Base-by-base conservation (phyloP, 2,329 filamentous ascomycete genomes). In the Neofusicoccum ribis region DNA sequence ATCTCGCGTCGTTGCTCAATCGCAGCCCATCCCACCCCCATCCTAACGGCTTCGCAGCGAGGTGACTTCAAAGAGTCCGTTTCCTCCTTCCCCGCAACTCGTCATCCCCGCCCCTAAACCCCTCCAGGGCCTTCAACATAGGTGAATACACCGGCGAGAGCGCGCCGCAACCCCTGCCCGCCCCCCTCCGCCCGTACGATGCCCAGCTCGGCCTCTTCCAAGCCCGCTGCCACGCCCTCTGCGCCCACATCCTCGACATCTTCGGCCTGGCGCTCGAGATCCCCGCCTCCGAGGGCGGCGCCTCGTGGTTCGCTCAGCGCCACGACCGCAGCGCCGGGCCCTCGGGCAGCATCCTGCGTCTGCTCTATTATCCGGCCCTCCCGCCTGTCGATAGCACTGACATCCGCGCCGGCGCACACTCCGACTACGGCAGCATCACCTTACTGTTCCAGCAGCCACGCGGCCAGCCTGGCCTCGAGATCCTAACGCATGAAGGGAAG, bases 41-140 rank as follows among this genome's bases (percentile, higher is more conserved):
- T 44, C 65, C 43, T 61, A 37, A 62, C 46, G 31, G 34, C 31
- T 23, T 17, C 39, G 50, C 49, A 68, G 89, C 82, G 88, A 31
- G 91, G 91, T 15, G 93, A 97, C 73, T 92, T 92, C 71, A 97
- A 97, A 83, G 92, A 97, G 91, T 93, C 79, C 72, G 80, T 71
- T 12, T 54, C 43, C 36, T 37, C 34, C 52, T 41, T 20, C 8
- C 9, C 11, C 15, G 15, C n/a, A 7, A 5, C 5, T 17, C 41
- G 52, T 12, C 34, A 50, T 65, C 51, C 34, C 46, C 20, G n/a
- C 31, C 20, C 58, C 51, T 66, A 58, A 66, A 43, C 20, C 5
- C 15, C 37, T n/a, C 66, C 69, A 95, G 93, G 81, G 92, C 90
- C 43, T 94, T 98, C 84, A 99, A 98, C 80, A 90, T 98, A 73